Evolutionary conservation across 192 early-diverging fungal genomes (phyloP), one percentile per base, ranked within the genome.

Genomic region (Entomortierella lignicola): DNA sequence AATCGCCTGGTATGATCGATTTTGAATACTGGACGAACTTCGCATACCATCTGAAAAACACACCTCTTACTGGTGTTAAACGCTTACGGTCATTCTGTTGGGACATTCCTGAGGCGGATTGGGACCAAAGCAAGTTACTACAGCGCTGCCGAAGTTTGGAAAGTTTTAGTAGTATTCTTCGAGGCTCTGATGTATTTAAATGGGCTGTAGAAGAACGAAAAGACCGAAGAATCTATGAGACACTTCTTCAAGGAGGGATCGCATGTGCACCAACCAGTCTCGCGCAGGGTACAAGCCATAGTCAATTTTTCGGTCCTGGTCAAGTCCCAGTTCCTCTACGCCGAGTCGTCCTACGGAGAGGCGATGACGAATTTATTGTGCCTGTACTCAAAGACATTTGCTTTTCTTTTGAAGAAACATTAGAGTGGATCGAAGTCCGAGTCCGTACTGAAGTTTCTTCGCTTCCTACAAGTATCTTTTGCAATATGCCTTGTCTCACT

Each of bases 331-430:
- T 66, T 1, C 63, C 71, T 17, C 30, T 74, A 29, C 63, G 63
- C 29, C 34, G 21, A 17, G 25, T 74, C 47, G 20, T 13, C 20
- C 30, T 74, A 23, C 17, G 7, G 13, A 53, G 15, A 2, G 41
- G 31, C 7, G 26, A 30, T 20, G 58, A 66, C 11, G 27, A 42
- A 0, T 44, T 42, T 26, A 10, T 60, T 17, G 44, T 55, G 8
- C 71, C 71, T 50, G 71, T 63, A 5, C 58, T 74, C 6, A 23
- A 66, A 42, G 63, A 74, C 18, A 61, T 74, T 3, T 66, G 71
- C 39, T 42, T 23, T 0, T 63, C 29, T 0, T 74, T 74, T 30
- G 51, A 54, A 12, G 8, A 21, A 1, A 74, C 50, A 10, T 63
- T 74, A 8, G 71, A 66, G 23, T 58, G 21, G 1, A 47, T 74